Evolutionary conservation across 1,139 yeast genomes (phyloP).

Genomic region (Blastobotrys persicus): DNA sequence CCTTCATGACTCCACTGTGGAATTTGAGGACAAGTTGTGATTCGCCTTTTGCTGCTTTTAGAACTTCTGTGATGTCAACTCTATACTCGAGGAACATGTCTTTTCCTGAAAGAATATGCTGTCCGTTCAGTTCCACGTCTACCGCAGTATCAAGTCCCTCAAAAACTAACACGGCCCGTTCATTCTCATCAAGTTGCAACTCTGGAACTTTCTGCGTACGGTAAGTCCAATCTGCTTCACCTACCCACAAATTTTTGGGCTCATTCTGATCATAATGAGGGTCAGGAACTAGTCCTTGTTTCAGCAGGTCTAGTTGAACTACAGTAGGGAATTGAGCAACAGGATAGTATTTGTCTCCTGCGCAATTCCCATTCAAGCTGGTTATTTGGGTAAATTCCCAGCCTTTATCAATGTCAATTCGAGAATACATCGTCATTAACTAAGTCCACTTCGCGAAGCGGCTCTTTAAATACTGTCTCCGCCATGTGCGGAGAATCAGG

Average conservation of each 20-base stretch:
- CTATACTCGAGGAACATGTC: conserved; percentile 21
- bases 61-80: conserved; percentile 24
- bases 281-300: conserved; percentile 40
- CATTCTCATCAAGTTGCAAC: conserved; percentile 16
- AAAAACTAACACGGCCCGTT: conserved; percentile 35
- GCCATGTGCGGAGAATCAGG: not conserved
- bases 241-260: conserved; percentile 44
- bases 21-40: conserved; percentile 15
- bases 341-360: conserved; percentile 18
- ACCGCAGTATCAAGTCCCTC: conserved; percentile 48
- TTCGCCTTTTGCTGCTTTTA: conserved; percentile 8
- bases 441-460: not conserved
- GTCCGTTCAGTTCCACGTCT: conserved; percentile 38
- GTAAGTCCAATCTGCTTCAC: conserved; percentile 46
- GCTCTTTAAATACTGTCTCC: not conserved
- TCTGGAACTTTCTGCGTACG: conserved; percentile 15
- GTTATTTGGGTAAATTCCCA: conserved; percentile 19
- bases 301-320: conserved; percentile 41
- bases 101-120: conserved; percentile 29
- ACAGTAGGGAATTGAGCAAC: conserved; percentile 31
- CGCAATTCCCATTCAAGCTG: conserved; percentile 6
- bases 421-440: conserved; percentile 1
- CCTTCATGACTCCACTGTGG: conserved; percentile 12
- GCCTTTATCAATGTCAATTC: conserved; percentile 12
- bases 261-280: conserved; percentile 44